Percentiles rank a stretch among this genome's conserved stretches.
phyloP scores from a whole-genome alignment of 768 basidiomycete genomes.

The Rhizopogon sp. region DNA sequence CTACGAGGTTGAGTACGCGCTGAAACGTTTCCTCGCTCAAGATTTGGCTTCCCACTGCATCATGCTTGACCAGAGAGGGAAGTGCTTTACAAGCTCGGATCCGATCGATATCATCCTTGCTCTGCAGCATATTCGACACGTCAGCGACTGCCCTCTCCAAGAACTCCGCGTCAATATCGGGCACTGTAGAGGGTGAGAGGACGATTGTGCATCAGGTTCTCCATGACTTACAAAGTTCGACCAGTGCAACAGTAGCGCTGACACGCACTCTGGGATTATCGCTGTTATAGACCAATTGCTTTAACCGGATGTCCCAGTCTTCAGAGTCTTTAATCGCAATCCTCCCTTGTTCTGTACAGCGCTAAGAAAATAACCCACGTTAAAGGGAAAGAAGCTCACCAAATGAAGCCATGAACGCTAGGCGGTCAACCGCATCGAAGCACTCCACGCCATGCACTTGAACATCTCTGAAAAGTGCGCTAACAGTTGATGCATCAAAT shows the following conservation, averaged over 20 bases:
- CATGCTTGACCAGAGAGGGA: neutral
- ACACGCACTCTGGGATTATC: slow-evolving; percentile 1
- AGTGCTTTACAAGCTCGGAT: slow-evolving; percentile 6
- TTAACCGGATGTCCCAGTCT: neutral
- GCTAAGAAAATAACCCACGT: neutral
- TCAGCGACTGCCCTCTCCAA: neutral
- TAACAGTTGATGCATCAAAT: slow-evolving; percentile 1
- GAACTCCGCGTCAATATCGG: neutral
- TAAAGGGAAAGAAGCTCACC: neutral
- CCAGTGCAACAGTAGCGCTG: neutral
- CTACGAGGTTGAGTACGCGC: neutral
- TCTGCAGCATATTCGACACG: slow-evolving; percentile 1
- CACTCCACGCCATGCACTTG: neutral
- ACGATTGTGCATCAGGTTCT: neutral
- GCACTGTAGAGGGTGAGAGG: neutral
- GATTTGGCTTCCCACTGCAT: neutral
- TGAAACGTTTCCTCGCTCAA: slow-evolving; percentile 1
- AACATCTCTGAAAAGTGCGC: slow-evolving; percentile 1
- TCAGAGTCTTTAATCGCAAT: neutral
- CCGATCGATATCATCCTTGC: neutral
- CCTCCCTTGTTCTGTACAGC: neutral
- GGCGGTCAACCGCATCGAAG: slow-evolving; percentile 5
- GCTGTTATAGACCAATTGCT: neutral
- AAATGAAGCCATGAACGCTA: slow-evolving; percentile 7
- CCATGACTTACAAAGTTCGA: neutral